These are phyloP conservation scores for Oleoguttula mirabilis DNA, from an alignment of 495 filamentous ascomycete species.

Conservation along the genomic window DNA sequence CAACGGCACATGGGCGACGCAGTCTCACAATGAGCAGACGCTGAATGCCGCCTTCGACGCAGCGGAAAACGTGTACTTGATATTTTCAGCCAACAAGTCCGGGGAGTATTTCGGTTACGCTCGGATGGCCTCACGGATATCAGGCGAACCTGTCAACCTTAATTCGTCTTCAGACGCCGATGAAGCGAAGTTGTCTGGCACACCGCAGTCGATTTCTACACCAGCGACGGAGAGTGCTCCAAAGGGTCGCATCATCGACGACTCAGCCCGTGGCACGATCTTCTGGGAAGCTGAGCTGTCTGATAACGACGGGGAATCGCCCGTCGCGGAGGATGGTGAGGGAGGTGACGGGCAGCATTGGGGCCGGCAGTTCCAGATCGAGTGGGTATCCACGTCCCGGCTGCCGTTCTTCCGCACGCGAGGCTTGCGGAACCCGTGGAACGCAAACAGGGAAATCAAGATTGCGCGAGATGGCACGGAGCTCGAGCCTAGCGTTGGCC, in stretches of 20 bases:
- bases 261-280: slow-evolving; percentile 82
- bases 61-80: slow-evolving; percentile 80
- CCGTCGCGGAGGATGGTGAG: slow-evolving; percentile 30
- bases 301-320: slow-evolving; percentile 27
- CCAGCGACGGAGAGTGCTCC: slow-evolving; percentile 70
- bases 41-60: slow-evolving; percentile 82
- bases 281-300: slow-evolving; percentile 82
- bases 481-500: slow-evolving; percentile 72
- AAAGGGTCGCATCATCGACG: slow-evolving; percentile 81
- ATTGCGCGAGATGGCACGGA: slow-evolving; percentile 94
- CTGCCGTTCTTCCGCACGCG: slow-evolving; percentile 86
- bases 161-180: slow-evolving; percentile 51
- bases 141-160: slow-evolving; percentile 34
- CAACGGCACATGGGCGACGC: slow-evolving; percentile 87
- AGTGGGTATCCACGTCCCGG: slow-evolving; percentile 78
- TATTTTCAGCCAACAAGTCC: slow-evolving; percentile 97
- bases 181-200: slow-evolving; percentile 42
- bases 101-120: slow-evolving; percentile 97
- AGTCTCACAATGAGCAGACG: slow-evolving; percentile 76
- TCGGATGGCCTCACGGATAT: slow-evolving; percentile 78
- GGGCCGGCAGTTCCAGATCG: slow-evolving; percentile 84
- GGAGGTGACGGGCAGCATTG: slow-evolving; percentile 44
- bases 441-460: slow-evolving; percentile 90
- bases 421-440: slow-evolving; percentile 90
- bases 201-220: slow-evolving; percentile 65